phyloP scores from a whole-genome alignment of 1,284 basidiomycete species.

The Microbotryum saponariae region DNA sequence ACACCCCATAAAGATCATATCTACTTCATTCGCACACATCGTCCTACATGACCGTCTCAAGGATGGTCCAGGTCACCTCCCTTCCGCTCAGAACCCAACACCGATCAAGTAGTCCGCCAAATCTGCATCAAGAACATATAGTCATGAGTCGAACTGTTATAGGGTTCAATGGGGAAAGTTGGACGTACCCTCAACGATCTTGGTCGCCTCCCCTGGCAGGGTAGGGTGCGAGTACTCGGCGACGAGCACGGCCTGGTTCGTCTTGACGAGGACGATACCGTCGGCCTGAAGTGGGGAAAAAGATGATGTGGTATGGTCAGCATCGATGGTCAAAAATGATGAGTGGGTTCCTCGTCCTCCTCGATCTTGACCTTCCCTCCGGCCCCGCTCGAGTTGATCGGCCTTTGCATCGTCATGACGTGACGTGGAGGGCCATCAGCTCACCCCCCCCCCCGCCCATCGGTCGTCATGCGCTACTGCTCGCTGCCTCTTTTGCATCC shows the following conservation, averaged over 20 bases:
- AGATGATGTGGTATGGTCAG: neutral
- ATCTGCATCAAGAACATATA: conserved; percentile 3
- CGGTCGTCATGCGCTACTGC: no score
- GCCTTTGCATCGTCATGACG: no score
- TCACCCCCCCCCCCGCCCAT: no score
- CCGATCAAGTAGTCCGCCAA: conserved; percentile 74
- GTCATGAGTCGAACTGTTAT: neutral
- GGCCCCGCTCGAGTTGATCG: neutral
- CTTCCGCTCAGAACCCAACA: conserved; percentile 43
- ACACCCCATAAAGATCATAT: no score
- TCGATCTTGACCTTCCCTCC: no score
- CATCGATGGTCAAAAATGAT: no score
- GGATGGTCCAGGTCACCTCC: neutral
- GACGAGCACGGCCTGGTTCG: conserved; percentile 78
- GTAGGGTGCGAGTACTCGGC: conserved; percentile 64
- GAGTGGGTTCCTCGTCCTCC: neutral
- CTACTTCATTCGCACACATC: no score
- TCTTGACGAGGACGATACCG: conserved; percentile 76
- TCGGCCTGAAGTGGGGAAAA: conserved; percentile 52
- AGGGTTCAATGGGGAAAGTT: no score
- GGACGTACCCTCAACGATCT: conserved; percentile 53
- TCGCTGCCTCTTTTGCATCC: no score
- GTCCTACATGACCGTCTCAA: no score
- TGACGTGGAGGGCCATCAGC: no score
- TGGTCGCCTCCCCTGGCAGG: conserved; percentile 59